phyloP scores from a whole-genome alignment of 1,284 basidiomycete species.

The Pholiota adiposa region DNA sequence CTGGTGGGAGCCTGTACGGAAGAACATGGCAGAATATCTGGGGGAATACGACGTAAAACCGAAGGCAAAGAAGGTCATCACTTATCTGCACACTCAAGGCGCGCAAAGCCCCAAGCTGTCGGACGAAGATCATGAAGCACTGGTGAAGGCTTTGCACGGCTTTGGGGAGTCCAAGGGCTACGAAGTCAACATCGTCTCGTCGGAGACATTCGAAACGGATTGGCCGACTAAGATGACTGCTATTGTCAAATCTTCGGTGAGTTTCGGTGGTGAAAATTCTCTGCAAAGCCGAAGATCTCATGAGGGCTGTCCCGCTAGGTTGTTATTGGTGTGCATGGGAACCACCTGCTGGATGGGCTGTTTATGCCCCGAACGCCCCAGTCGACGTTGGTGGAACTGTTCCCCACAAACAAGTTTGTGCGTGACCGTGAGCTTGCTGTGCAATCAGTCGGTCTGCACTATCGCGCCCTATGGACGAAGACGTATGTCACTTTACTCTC shows the following conservation, averaged over 20 bases:
- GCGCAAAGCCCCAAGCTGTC: constrained; percentile 45
- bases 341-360: constrained; percentile 71
- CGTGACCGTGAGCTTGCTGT: constrained; percentile 70
- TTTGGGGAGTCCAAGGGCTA: constrained; percentile 63
- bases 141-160: constrained; percentile 53
- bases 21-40: constrained; percentile 57
- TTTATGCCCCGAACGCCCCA: constrained; percentile 68
- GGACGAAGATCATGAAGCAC: constrained; percentile 52
- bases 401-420: constrained; percentile 73
- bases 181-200: constrained; percentile 69
- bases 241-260: constrained; percentile 73
- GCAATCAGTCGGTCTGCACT: constrained; percentile 68
- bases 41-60: constrained; percentile 36
- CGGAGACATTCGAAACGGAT: constrained; percentile 49
- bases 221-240: constrained; percentile 69
- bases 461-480: constrained; percentile 75
- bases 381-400: constrained; percentile 80
- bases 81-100: constrained; percentile 72
- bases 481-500: constrained; percentile 41
- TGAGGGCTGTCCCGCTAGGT: constrained; percentile 45
- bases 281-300: not conserved
- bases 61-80: constrained; percentile 56
- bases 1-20: constrained; percentile 79
- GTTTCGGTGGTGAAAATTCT: too few relatives aligned
- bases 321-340: constrained; percentile 73